Percentiles rank a stretch among this genome's conserved stretches.
These are phyloP conservation scores for Saccharomyces hybrid DNA, from an alignment of 1,139 yeast genomes.

Conservation along the genomic window DNA sequence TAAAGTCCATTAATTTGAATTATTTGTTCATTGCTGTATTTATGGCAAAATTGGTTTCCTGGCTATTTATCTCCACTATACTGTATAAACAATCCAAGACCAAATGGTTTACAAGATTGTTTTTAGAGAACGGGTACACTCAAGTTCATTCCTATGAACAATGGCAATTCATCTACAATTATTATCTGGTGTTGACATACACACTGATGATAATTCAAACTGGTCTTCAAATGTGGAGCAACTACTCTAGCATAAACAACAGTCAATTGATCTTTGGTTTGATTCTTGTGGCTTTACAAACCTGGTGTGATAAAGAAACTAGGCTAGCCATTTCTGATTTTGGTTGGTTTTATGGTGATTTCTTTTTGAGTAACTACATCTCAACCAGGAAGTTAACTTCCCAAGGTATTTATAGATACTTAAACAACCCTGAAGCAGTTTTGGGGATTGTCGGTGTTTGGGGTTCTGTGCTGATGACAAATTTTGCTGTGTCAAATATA, in stretches of 20 bases:
- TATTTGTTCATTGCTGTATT: constrained; percentile 44
- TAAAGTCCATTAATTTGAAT: constrained; percentile 6
- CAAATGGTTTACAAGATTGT: constrained; percentile 61
- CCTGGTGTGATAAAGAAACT: constrained; percentile 67
- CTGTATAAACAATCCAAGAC: constrained; percentile 54
- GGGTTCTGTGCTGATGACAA: constrained; percentile 61
- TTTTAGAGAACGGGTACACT: constrained; percentile 59
- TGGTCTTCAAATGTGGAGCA: constrained; percentile 19
- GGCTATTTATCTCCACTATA: constrained; percentile 45
- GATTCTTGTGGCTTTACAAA: constrained; percentile 54
- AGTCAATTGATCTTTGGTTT: constrained; percentile 51
- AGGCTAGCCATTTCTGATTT: constrained; percentile 71
- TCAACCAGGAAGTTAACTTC: constrained; percentile 46
- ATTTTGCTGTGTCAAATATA: constrained; percentile 49
- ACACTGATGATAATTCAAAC: constrained; percentile 33
- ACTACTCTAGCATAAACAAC: constrained; percentile 20
- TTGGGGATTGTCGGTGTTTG: constrained; percentile 78
- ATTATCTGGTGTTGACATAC: constrained; percentile 39
- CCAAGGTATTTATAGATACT: constrained; percentile 77
- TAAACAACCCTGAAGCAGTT: constrained; percentile 78
- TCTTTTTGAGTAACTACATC: constrained; percentile 55
- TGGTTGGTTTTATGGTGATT: constrained; percentile 90
- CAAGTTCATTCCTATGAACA: constrained; percentile 64
- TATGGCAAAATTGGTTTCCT: constrained; percentile 45
- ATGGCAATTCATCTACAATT: constrained; percentile 68